Percentiles rank a stretch among this genome's conserved stretches.
These are phyloP conservation scores for Cinnamomum micranthum DNA, from an alignment of 164 flowering plant genomes.

Conservation along the genomic window DNA sequence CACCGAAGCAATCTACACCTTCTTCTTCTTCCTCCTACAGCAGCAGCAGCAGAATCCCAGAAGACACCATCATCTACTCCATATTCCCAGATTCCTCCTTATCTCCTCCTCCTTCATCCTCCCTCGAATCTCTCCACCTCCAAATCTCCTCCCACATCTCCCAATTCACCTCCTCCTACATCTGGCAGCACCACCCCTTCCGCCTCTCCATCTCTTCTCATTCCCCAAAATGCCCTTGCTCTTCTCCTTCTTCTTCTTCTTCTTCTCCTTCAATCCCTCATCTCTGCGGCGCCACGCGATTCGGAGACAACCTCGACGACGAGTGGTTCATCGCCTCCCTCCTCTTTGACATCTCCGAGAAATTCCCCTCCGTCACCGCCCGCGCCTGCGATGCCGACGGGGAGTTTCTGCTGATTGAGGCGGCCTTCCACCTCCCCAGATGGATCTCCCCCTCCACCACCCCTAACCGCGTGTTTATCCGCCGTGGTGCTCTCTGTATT, in stretches of 20 bases:
- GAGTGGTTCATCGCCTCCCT: conserved; percentile 92
- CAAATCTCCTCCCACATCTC: conserved; percentile 50
- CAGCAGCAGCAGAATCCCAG: conserved; percentile 30
- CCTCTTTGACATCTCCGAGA: conserved; percentile 47
- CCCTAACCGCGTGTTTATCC: conserved; percentile 63
- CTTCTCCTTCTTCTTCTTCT: conserved; percentile 11
- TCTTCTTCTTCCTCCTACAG: not conserved
- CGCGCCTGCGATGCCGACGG: conserved; percentile 82
- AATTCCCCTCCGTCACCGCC: conserved; percentile 46
- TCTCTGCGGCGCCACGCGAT: conserved; percentile 67
- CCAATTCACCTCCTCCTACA: conserved; percentile 49
- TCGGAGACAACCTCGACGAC: conserved; percentile 86
- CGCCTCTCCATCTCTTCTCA: conserved; percentile 38
- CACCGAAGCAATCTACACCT: not conserved
- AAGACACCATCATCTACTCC: conserved; percentile 72
- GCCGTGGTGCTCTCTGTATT: conserved; percentile 56
- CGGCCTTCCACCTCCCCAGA: conserved; percentile 78
- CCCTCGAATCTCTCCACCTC: conserved; percentile 61
- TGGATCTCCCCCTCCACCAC: conserved; percentile 75
- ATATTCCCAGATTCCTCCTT: conserved; percentile 55
- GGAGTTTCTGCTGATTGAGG: conserved; percentile 81
- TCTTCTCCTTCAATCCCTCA: conserved; percentile 28
- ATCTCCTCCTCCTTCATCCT: conserved; percentile 11
- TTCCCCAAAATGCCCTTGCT: conserved; percentile 19
- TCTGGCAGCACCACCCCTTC: conserved; percentile 92